These are phyloP conservation scores for Phytopythium litorale DNA, from an alignment of 352 stramenopile species.

Conservation along the genomic window DNA sequence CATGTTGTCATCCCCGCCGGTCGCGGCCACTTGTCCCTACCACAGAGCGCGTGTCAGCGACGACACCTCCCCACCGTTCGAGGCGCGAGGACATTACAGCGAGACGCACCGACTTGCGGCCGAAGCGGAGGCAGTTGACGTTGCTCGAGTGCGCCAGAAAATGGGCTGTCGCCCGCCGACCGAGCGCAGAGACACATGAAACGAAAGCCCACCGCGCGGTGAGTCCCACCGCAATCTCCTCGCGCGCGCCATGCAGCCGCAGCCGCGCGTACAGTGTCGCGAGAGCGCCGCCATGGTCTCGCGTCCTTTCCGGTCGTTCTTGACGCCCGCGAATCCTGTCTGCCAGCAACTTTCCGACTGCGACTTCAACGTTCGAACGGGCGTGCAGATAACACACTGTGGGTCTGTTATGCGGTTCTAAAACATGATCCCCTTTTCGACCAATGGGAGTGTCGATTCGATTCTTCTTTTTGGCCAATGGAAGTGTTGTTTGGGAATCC, in stretches of 20 bases:
- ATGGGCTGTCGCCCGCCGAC: conserved; percentile 35
- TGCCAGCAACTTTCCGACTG: neutral
- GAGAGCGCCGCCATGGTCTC: conserved; percentile 22
- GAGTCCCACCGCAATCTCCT: neutral
- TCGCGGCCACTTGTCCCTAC: conserved; percentile 77
- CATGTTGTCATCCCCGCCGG: conserved; percentile 72
- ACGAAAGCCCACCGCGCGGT: neutral
- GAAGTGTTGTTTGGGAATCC: too few relatives aligned
- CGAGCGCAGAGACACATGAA: neutral
- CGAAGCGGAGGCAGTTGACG: conserved; percentile 82
- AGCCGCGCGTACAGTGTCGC: conserved; percentile 45
- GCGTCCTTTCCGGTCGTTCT: conserved; percentile 7
- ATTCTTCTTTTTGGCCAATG: too few relatives aligned
- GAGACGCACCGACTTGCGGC: conserved; percentile 65
- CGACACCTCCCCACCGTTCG: neutral
- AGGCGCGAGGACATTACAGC: too few relatives aligned
- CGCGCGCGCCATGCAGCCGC: neutral
- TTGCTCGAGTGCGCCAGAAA: conserved; percentile 78
- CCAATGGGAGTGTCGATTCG: too few relatives aligned
- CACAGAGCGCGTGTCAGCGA: neutral
- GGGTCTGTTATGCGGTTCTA: too few relatives aligned
- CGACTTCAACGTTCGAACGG: neutral
- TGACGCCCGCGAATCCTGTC: neutral
- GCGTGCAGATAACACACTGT: too few relatives aligned
- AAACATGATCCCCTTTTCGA: too few relatives aligned